Evolutionary conservation across 768 basidiomycete genomes (phyloP), one percentile per base, ranked within the genome.

Genomic region (Amanita exitialis): DNA sequence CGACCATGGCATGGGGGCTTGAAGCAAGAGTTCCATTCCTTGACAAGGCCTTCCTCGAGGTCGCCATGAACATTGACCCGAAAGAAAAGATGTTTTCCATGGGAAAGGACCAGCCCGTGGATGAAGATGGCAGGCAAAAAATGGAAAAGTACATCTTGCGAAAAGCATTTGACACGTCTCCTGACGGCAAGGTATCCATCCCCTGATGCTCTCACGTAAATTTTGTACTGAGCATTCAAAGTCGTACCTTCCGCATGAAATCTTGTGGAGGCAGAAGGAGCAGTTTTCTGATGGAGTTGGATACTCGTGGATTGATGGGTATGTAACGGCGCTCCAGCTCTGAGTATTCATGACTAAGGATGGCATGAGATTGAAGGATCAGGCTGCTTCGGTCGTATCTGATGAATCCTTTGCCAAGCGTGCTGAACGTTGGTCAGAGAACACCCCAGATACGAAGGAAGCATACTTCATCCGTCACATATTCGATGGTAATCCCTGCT

Each of bases 91-190:
- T 79, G 76, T 98, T 97, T 71, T 74, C 61, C 59, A 97, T 93
- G 66, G 91, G 90, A n/a, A 55, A 71, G 0, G 61, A 68, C 1
- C 86, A 93, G 65, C 72, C 80, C 63, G 53, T 77, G 12, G 96
- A 99, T 66, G 75, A 74, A 57, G 93, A 98, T 59, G 95, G 94
- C 3, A 67, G 78, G 60, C 93, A 91, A 2, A 83, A 70, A 60
- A 98, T 98, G 91, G 96, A 99, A 71, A 99, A 99, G 89, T 98
- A 98, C 68, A 88, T 98, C 53, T 69, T 98, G 56, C 82, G 95
- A 51, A 97, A 95, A 69, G 94, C 95, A 2, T 98, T 98, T 66
- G 95, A 98, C 64, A 79, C 79, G 58, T 67, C 85, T 3, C 84
- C 86, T 1, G 83, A 85, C 46, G 86, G 84, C 59, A 89, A 87